A percentile compares a stretch with the other conserved stretches of the same genome.
phyloP scores from a whole-genome alignment of 179 eudicot genomes.

The Beta corolliflora region DNA sequence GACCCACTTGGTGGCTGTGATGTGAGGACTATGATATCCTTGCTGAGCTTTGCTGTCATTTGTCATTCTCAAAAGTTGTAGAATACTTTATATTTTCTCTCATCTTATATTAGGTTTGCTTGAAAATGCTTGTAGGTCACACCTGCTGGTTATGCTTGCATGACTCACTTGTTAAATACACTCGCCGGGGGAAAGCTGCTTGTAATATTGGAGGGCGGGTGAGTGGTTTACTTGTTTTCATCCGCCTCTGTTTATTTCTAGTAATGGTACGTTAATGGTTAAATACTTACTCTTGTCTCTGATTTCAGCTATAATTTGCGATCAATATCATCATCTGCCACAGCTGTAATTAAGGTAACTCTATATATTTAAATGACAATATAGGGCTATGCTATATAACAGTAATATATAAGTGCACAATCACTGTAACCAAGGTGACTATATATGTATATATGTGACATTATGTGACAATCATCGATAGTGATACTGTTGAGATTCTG shows the following conservation, averaged over 20 bases:
- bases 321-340: slow-evolving; percentile 94
- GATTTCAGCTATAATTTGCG: slow-evolving; percentile 88
- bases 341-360: slow-evolving; percentile 83
- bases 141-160: slow-evolving; percentile 89
- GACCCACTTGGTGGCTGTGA: slow-evolving; percentile 99
- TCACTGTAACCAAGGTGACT: not conserved
- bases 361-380: not conserved
- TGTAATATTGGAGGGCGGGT: slow-evolving; percentile 99
- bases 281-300: slow-evolving; percentile 3
- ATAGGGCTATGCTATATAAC: not conserved
- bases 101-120: slow-evolving; percentile 14
- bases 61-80: not conserved
- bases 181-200: slow-evolving; percentile 84
- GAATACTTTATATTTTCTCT: not conserved
- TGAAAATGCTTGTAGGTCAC: slow-evolving; percentile 60
- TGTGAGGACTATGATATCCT: slow-evolving; percentile 52
- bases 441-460: not conserved
- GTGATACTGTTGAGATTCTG: not conserved
- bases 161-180: slow-evolving; percentile 75
- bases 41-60: not conserved
- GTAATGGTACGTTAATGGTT: not conserved
- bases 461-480: not conserved
- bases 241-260: not conserved
- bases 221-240: slow-evolving; percentile 28
- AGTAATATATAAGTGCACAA: not conserved